phyloP scores from a whole-genome alignment of 768 basidiomycete genomes.

The Lactifluus piperatus region DNA sequence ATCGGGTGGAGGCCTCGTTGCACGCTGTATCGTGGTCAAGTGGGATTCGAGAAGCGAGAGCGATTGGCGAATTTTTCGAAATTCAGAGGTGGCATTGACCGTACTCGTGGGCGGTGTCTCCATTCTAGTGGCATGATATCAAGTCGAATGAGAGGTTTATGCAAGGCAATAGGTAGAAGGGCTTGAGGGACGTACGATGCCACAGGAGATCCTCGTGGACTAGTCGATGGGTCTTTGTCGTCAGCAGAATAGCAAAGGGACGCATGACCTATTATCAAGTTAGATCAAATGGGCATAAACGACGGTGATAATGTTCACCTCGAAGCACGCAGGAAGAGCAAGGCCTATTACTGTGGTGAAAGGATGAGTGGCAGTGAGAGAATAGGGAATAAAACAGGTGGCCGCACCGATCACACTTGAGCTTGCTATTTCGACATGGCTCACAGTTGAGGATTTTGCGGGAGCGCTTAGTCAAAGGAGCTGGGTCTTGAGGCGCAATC shows the following conservation, averaged over 20 bases:
- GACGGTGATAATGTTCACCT: not conserved
- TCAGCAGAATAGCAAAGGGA: constrained; percentile 18
- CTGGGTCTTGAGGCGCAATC: constrained; percentile 14
- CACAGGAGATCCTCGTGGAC: constrained; percentile 9
- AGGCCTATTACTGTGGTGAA: constrained; percentile 14
- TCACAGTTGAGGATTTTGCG: constrained; percentile 20
- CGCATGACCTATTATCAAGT: constrained; percentile 15
- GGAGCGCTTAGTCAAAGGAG: constrained; percentile 17
- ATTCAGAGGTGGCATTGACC: constrained; percentile 17
- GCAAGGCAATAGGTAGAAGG: no score
- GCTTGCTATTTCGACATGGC: constrained; percentile 21
- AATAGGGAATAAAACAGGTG: not conserved
- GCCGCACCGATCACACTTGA: constrained; percentile 20
- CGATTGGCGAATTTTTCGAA: constrained; percentile 20
- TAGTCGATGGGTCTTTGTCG: constrained; percentile 16
- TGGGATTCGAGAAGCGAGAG: constrained; percentile 20
- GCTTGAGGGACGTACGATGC: constrained; percentile 5
- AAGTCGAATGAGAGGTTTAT: not conserved
- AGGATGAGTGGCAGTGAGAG: not conserved
- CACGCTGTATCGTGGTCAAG: constrained; percentile 1
- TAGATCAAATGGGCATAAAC: not conserved
- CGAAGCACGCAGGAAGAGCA: constrained; percentile 21
- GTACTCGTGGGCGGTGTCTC: constrained; percentile 2
- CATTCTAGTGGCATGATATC: not conserved
- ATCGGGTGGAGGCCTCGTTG: not conserved